Conservation (phyloP, 257 asterid genomes). For the Solanum dulcamara region DNA sequence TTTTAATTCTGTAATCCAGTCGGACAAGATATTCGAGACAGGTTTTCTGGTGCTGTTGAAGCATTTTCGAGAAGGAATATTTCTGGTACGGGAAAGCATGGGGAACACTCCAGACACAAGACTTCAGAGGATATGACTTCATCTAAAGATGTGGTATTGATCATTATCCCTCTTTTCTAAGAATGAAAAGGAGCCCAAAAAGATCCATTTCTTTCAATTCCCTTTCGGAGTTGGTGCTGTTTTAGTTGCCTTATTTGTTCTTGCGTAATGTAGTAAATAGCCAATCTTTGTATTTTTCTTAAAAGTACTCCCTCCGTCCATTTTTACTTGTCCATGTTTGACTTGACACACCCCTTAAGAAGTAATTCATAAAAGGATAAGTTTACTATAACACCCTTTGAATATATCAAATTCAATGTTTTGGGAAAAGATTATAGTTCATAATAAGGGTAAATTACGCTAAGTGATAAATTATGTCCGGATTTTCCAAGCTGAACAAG, state of each 20-base stretch:
- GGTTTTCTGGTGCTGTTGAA: slow-evolving; percentile 80
- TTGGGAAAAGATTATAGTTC: too few species aligned
- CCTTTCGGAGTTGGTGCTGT: not conserved
- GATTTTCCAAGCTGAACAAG: too few species aligned
- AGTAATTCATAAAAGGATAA: too few species aligned
- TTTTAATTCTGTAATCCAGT: slow-evolving; percentile 19
- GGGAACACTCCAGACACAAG: slow-evolving; percentile 55
- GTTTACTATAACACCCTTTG: too few species aligned
- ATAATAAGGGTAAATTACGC: too few species aligned
- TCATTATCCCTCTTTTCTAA: not conserved
- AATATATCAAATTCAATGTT: too few species aligned
- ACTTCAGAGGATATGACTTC: slow-evolving; percentile 66
- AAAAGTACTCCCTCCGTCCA: too few species aligned
- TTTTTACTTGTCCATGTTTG: too few species aligned
- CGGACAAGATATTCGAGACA: slow-evolving; percentile 73
- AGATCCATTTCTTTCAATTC: not conserved
- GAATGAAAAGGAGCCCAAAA: not conserved
- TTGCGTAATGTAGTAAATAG: not conserved
- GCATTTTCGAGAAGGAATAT: slow-evolving; percentile 70
- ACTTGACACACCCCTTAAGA: too few species aligned
- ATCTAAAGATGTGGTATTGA: slow-evolving; percentile 84
- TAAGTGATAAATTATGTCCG: too few species aligned
- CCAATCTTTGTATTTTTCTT: not conserved
- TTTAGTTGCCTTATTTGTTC: not conserved
- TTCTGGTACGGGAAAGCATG: slow-evolving; percentile 59